These are phyloP conservation scores for Starmerella gropengiesseri DNA, from an alignment of 805 yeast genomes.

Conservation along the genomic window DNA sequence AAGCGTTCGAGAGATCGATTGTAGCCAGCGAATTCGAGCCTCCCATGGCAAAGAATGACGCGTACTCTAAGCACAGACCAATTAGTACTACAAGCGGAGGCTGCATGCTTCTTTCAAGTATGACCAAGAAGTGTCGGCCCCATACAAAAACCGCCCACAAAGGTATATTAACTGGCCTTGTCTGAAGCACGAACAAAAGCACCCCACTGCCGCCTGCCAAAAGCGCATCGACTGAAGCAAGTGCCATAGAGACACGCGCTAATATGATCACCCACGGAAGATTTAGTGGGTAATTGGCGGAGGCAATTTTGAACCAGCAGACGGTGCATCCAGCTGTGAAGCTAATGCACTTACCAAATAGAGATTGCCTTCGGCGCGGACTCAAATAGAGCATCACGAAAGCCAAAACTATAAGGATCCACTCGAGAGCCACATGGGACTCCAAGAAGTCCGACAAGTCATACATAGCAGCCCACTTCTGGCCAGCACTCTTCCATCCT, in stretches of 20 bases:
- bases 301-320: slow-evolving; percentile 44
- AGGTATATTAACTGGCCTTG: slow-evolving; percentile 47
- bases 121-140: background rate
- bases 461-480: slow-evolving; percentile 49
- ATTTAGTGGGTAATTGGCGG: slow-evolving; percentile 33
- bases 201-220: background rate
- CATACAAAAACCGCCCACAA: slow-evolving; percentile 27
- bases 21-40: slow-evolving; percentile 88
- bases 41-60: slow-evolving; percentile 77
- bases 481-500: slow-evolving; percentile 87
- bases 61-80: slow-evolving; percentile 51
- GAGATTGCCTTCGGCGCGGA: background rate
- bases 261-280: slow-evolving; percentile 11
- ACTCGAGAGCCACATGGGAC: slow-evolving; percentile 21
- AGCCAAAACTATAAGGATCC: background rate
- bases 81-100: slow-evolving; percentile 19
- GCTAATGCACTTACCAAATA: slow-evolving; percentile 22
- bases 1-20: slow-evolving; percentile 80
- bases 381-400: background rate
- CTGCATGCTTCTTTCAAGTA: background rate
- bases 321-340: slow-evolving; percentile 40
- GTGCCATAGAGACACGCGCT: slow-evolving; percentile 12
- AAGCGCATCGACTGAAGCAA: slow-evolving; percentile 12
- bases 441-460: slow-evolving; percentile 40
- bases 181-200: slow-evolving; percentile 41